Evolutionary conservation across 2,329 filamentous ascomycete genomes (phyloP).

Genomic region (Catunica adiposa): DNA sequence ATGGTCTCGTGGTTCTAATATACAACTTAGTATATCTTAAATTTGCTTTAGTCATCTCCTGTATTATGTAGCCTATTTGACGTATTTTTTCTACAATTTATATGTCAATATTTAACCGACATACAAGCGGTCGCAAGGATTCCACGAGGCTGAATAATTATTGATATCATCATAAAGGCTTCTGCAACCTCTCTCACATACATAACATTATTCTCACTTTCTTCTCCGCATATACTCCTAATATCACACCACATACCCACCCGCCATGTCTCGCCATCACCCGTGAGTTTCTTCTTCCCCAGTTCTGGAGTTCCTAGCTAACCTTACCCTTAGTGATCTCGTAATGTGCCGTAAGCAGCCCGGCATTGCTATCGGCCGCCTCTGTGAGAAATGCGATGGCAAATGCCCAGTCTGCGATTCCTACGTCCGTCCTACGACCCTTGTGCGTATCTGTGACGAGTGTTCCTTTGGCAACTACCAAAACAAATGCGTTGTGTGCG

Average conservation of each 20-base stretch:
- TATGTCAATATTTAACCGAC: conserved; percentile 1
- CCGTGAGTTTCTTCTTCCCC: conserved; percentile 40
- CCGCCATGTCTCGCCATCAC: conserved; percentile 78
- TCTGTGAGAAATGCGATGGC: conserved; percentile 99
- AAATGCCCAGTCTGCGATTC: conserved; percentile 99
- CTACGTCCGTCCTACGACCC: conserved; percentile 92
- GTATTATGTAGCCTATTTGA: background rate
- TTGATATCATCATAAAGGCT: background rate
- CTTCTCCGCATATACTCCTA: background rate
- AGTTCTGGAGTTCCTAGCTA: background rate
- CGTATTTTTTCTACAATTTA: background rate
- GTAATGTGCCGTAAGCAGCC: conserved; percentile 99
- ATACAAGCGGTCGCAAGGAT: conserved; percentile 1
- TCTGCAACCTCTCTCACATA: background rate
- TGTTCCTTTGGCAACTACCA: conserved; percentile 99
- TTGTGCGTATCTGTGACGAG: conserved; percentile 97
- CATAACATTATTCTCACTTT: too few species aligned
- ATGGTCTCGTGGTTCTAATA: too few species aligned
- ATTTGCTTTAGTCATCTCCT: too few species aligned
- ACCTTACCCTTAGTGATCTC: conserved; percentile 51
- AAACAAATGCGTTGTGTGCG: conserved; percentile 98
- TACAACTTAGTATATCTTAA: too few species aligned
- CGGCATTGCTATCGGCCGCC: conserved; percentile 91
- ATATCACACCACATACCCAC: background rate
- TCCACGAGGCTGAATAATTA: conserved; percentile 9